Base-by-base conservation (phyloP, 768 basidiomycete genomes). In the Crassisporium funariophilum region DNA sequence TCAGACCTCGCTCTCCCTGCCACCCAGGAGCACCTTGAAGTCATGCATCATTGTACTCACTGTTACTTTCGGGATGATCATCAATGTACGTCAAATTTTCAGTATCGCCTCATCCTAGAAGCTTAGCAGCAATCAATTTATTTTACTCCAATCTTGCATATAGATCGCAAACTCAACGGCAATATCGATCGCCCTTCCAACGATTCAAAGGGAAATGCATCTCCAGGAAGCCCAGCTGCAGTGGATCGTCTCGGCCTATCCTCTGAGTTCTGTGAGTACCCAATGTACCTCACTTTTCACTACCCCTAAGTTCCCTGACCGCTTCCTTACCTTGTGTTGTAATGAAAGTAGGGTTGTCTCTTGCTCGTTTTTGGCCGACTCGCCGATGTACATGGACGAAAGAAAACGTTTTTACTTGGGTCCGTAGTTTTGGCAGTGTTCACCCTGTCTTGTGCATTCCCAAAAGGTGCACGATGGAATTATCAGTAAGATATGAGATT, bases 321-420 rank as follows among this genome's bases (percentile, higher is more conserved):
- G 23, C 27, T 33, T 38, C 4, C 31, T 21, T 35, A 20, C 17
- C 19, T 16, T 24, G 9, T 21, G 35, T 11, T 35, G 13, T 41
- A 8, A 29, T 22, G 13, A 8, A 19, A 16, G 35, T 43, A 89
- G 88, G 88, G 85, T 6, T 93, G 91, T 56, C 70, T 92, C 9
- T 76, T 92, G 3, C 72, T 93, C 8, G 76, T 90, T 10, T 82
- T 81, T 20, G 91, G 91, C 0, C 74, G 89, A n/a, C 63, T 93
- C 1, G 88, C 90, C 1, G 91, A 93, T 61, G 66, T 89, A 2
- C 83, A 86, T 52, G 91, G 92, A 1, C 76, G 89, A 23, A 91
- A 87, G 56, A 74, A 70, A 24, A 73, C 73, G 0, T 95, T 91
- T 62, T 45, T 86, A 5, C 8, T 71, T 3, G 92, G 92, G 2